Evolutionary conservation across 352 stramenopile genomes (phyloP).

Genomic region (Blastocystis sp.): DNA sequence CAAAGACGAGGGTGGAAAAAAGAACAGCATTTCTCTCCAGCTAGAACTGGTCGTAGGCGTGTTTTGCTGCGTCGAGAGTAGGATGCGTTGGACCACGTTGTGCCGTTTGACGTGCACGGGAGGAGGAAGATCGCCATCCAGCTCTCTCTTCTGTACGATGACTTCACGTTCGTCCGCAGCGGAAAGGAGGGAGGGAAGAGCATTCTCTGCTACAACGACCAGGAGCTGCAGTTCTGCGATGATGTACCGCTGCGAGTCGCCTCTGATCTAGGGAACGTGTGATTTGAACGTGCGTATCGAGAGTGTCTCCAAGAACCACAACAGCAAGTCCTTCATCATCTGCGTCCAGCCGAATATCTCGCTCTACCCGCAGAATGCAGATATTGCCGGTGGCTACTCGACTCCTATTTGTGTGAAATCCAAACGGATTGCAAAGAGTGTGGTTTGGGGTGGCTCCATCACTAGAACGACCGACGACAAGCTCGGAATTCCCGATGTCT

Average conservation of each 20-base stretch:
- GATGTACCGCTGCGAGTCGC: neutral
- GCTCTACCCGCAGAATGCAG: conserved; percentile 22
- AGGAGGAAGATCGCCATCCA: neutral
- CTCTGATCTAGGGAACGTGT: neutral
- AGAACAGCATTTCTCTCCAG: conserved; percentile 6
- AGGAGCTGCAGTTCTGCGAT: neutral
- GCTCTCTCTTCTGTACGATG: conserved; percentile 25
- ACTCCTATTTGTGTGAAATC: conserved; percentile 29
- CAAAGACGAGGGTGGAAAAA: conserved; percentile 48
- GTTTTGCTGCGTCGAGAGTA: neutral
- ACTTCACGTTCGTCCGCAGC: neutral
- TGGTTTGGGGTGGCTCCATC: neutral
- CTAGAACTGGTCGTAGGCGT: neutral
- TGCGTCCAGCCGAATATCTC: conserved; percentile 1
- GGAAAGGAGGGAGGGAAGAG: neutral
- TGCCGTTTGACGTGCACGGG: neutral
- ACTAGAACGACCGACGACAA: neutral
- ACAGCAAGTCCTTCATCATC: conserved; percentile 42
- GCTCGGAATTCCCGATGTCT: neutral
- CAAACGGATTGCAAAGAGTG: conserved; percentile 7
- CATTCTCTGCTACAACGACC: neutral
- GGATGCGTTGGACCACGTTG: neutral
- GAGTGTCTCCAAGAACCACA: conserved; percentile 55
- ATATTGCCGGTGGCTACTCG: conserved; percentile 34
- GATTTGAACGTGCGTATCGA: conserved; percentile 34